A percentile compares a stretch with the other conserved stretches of the same genome.
Evolutionary conservation across 1,284 basidiomycete genomes (phyloP).

Genomic region (Marasmius tenuissimus): DNA sequence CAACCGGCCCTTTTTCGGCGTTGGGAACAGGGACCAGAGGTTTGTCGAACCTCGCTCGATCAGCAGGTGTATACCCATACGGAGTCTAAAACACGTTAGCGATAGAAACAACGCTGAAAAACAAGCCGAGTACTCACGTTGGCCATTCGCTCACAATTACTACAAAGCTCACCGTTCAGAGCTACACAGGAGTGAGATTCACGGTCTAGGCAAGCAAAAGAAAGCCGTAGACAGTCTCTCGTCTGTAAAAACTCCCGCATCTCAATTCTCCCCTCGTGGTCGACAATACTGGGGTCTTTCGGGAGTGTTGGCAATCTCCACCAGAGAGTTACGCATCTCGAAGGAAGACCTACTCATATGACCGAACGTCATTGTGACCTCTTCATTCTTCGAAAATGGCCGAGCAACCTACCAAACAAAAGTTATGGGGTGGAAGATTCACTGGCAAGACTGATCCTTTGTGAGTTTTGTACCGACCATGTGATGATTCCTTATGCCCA

Average conservation of each 20-base stretch:
- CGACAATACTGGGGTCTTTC: background rate
- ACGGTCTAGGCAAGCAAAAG: slow-evolving; percentile 3
- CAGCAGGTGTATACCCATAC: background rate
- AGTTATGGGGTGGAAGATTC: slow-evolving; percentile 88
- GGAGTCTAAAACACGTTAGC: background rate
- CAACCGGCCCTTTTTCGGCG: background rate
- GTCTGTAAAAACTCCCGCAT: slow-evolving; percentile 2
- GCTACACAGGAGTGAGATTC: slow-evolving; percentile 6
- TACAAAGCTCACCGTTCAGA: slow-evolving; percentile 3
- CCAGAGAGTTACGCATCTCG: background rate
- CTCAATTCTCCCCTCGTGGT: slow-evolving; percentile 1
- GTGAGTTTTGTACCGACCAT: slow-evolving; percentile 45
- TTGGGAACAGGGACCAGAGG: background rate
- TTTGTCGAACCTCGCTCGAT: background rate
- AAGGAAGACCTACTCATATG: too few relatives aligned
- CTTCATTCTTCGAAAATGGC: slow-evolving; percentile 37
- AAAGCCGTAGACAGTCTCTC: background rate
- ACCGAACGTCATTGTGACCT: slow-evolving; percentile 12
- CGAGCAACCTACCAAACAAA: slow-evolving; percentile 71
- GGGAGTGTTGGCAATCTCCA: background rate
- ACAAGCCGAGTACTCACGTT: background rate
- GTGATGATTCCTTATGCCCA: background rate
- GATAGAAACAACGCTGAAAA: background rate
- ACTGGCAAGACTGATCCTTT: slow-evolving; percentile 87
- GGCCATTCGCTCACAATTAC: slow-evolving; percentile 1